phyloP scores from a whole-genome alignment of 768 basidiomycete genomes.

The Podaxis carcinomalis region DNA sequence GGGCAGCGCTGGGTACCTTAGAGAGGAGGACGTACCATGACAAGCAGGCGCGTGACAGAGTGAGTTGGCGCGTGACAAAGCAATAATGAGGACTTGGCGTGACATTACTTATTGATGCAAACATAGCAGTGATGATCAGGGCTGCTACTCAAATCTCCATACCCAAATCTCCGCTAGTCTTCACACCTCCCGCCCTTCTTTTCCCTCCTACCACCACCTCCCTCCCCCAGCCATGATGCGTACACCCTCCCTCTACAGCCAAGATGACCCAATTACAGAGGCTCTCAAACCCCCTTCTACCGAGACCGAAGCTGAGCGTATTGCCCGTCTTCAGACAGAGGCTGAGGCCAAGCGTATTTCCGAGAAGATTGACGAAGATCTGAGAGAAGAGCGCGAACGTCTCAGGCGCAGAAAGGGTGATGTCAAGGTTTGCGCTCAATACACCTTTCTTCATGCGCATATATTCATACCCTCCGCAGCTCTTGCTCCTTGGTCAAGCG shows the following conservation, averaged over 20 bases:
- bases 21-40: slow-evolving; percentile 25
- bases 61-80: slow-evolving; percentile 7
- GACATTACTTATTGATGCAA: slow-evolving; percentile 12
- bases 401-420: slow-evolving; percentile 64
- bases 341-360: slow-evolving; percentile 73
- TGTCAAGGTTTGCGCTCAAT: slow-evolving; percentile 48
- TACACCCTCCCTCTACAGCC: slow-evolving; percentile 68
- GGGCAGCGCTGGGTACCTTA: background rate
- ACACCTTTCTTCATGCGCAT: slow-evolving; percentile 23
- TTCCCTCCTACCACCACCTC: slow-evolving; percentile 30
- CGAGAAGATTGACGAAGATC: slow-evolving; percentile 79
- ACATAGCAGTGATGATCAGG: slow-evolving; percentile 12
- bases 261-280: slow-evolving; percentile 71
- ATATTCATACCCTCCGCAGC: slow-evolving; percentile 38
- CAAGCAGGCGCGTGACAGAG: slow-evolving; percentile 15
- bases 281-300: slow-evolving; percentile 60
- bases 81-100: slow-evolving; percentile 16
- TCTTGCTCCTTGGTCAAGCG: slow-evolving; percentile 74
- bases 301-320: slow-evolving; percentile 66
- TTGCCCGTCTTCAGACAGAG: slow-evolving; percentile 56
- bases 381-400: slow-evolving; percentile 64
- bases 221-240: slow-evolving; percentile 32
- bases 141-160: slow-evolving; percentile 4
- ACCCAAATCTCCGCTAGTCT: background rate
- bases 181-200: slow-evolving; percentile 16